Base-by-base conservation (phyloP, 1,139 yeast species). In the Diutina pseudorugosa region DNA sequence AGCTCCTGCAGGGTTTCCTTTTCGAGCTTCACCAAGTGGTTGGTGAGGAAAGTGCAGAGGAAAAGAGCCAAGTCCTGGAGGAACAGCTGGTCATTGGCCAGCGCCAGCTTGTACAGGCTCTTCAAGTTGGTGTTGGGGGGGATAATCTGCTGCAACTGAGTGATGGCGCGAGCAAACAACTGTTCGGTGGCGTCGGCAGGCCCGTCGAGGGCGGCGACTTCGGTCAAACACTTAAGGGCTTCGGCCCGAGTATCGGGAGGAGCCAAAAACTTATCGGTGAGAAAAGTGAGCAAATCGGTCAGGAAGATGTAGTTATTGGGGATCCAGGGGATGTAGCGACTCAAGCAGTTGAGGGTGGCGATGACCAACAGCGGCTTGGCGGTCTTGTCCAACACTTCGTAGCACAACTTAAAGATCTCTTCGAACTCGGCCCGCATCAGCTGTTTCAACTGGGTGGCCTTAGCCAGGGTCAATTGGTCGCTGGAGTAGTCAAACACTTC, bases 401-500 rank as follows among this genome's bases (percentile, higher is more conserved):
- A 89, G 70, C 98, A 93, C 57, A 94, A 77, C 63, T 86, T 87
- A 72, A 90, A 93, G 61, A 93, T 91, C 63, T 88, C 95, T 59
- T 91, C 89, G 62, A 93, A 93, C 68, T 93, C 98, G 53, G 84
- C 83, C 59, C 85, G 79, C 89, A 93, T 85, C 60, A 90, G 86
- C 52, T 78, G 75, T 66, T 89, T 93, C 65, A 94, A 79, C 56
- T 81, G 80, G 62, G 83, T 80, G 11, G 95, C 89, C 69, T 93
- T 93, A 8, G 96, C 95, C 69, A 90, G 96, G 41, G 99, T 93
- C 85, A 93, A 83, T 66, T 89, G 96, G 59, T 91, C 98, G 51
- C 91, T 89, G 45, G 95, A 83, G 65, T 76, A 94, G 69, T 94
- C 98, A 66, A 91, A 94, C 41, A 93, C 95, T 69, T 93, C 99